phyloP scores from a whole-genome alignment of 345 rosid species.

The Salix caprea region DNA sequence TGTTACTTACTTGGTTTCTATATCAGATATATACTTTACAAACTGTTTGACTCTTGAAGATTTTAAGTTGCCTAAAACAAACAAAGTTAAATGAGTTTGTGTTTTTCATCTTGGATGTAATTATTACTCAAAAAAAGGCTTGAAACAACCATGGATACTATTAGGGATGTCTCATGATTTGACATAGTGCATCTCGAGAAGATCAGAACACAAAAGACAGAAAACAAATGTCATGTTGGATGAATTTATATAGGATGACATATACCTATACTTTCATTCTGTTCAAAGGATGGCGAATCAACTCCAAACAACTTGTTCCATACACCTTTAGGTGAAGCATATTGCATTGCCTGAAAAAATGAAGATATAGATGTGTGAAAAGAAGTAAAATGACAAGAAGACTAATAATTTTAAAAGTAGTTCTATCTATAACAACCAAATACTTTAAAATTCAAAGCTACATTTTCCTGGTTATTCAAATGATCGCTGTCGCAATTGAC shows the following conservation, averaged over 20 bases:
- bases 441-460: background rate
- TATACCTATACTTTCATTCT: conserved; percentile 39
- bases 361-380: background rate
- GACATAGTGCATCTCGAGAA: background rate
- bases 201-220: background rate
- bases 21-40: conserved; percentile 64
- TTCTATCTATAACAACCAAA: background rate
- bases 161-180: background rate
- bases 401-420: background rate
- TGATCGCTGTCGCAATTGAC: background rate
- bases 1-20: conserved; percentile 60
- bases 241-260: background rate
- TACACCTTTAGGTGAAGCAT: conserved; percentile 82
- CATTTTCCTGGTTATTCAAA: background rate
- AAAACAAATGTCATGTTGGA: background rate
- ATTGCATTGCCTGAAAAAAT: conserved; percentile 75
- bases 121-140: conserved; percentile 1
- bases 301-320: conserved; percentile 76
- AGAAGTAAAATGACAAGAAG: too few species aligned
- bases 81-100: conserved; percentile 8
- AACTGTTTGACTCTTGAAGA: conserved; percentile 60
- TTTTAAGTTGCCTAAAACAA: conserved; percentile 42
- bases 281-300: conserved; percentile 44
- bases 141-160: background rate
- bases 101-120: background rate